phyloP scores from a whole-genome alignment of 1,284 basidiomycete genomes.

The Amylostereum areolatum region DNA sequence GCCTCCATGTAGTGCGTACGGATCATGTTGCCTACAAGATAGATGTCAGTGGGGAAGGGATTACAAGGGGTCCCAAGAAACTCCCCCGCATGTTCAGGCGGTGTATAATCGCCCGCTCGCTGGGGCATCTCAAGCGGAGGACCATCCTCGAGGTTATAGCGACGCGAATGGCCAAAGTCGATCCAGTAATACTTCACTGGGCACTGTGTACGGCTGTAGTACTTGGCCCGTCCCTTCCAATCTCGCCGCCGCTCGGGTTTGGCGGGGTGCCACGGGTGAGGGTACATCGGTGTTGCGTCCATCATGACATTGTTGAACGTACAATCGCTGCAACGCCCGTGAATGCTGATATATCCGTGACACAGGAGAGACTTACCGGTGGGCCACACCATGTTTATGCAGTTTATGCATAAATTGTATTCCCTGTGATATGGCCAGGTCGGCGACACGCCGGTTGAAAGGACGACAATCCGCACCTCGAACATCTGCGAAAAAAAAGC shows the following conservation, averaged over 20 bases:
- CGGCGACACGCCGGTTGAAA: too few relatives aligned
- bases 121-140: too few relatives aligned
- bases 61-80: conserved; percentile 16
- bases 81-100: conserved; percentile 19
- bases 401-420: too few relatives aligned
- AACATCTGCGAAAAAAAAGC: not conserved
- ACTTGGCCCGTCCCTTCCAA: conserved; percentile 10
- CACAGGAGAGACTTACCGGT: too few relatives aligned
- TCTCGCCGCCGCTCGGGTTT: conserved; percentile 8
- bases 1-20: conserved; percentile 23
- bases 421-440: too few relatives aligned
- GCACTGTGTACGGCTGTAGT: conserved; percentile 16
- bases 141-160: too few relatives aligned
- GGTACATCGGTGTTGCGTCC: conserved; percentile 23
- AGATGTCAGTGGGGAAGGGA: conserved; percentile 31
- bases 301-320: conserved; percentile 29
- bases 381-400: too few relatives aligned
- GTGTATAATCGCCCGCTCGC: conserved; percentile 16
- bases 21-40: conserved; percentile 28
- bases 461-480: not conserved
- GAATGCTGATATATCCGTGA: too few relatives aligned
- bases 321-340: conserved; percentile 37
- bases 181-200: conserved; percentile 25
- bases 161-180: conserved; percentile 34
- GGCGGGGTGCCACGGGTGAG: conserved; percentile 21